phyloP scores from a whole-genome alignment of 2,329 filamentous ascomycete species.

The Leptographium wingfieldii region DNA sequence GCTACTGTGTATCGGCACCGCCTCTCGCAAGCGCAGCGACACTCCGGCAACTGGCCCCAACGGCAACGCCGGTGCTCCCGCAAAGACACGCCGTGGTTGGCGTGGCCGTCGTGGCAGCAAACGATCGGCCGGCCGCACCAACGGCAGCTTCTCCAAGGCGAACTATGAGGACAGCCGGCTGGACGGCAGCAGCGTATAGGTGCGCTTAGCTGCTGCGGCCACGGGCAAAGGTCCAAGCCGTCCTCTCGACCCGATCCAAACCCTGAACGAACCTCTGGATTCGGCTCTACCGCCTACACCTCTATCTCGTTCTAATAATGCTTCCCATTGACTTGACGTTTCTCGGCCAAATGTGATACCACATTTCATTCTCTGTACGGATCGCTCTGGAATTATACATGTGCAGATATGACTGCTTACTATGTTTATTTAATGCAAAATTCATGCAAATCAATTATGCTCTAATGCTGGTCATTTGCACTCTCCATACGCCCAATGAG shows the following conservation, averaged over 20 bases:
- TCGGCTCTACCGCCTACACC: no score
- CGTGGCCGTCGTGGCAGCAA: not conserved
- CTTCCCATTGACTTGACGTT: no score
- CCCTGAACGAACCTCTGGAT: no score
- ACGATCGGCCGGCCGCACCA: not conserved
- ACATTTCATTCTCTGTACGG: no score
- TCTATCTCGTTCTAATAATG: no score
- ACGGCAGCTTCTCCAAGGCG: constrained; percentile 11
- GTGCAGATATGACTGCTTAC: no score
- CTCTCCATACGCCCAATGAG: no score
- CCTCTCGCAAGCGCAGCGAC: constrained; percentile 13
- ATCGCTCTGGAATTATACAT: no score
- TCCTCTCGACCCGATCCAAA: not conserved
- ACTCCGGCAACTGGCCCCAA: not conserved
- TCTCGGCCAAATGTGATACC: no score
- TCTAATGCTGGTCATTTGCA: no score
- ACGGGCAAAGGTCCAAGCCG: not conserved
- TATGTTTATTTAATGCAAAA: no score
- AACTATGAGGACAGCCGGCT: constrained; percentile 9
- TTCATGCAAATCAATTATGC: no score
- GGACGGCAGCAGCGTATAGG: not conserved
- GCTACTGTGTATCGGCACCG: constrained; percentile 53
- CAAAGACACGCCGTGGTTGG: not conserved
- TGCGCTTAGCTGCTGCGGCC: not conserved
- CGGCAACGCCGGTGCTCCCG: not conserved